Conservation (phyloP, 805 yeast species). For the Komagataella populi region DNA sequence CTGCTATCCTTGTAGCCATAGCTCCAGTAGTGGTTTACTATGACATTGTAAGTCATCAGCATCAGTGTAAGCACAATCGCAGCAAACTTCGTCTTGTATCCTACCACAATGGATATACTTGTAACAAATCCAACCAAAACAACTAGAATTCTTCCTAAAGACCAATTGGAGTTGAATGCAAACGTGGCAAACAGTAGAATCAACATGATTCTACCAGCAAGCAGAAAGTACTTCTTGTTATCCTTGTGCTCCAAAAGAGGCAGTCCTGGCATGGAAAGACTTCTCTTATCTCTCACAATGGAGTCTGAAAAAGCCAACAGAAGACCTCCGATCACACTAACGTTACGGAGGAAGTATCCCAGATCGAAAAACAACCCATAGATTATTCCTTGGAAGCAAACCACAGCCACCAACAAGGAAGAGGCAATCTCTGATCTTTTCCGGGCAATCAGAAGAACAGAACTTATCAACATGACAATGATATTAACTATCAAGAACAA, state of each 20-base stretch:
- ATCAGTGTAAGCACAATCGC: constrained; percentile 60
- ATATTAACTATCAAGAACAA: constrained; percentile 55
- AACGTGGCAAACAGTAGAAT: constrained; percentile 79
- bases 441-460: constrained; percentile 57
- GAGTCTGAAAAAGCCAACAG: constrained; percentile 80
- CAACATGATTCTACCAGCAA: constrained; percentile 81
- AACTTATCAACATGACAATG: constrained; percentile 56
- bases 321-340: constrained; percentile 87
- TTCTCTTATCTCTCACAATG: constrained; percentile 61
- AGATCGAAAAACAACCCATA: constrained; percentile 80
- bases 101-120: constrained; percentile 72
- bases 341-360: constrained; percentile 71
- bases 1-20: constrained; percentile 55
- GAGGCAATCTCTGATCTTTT: constrained; percentile 62
- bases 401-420: constrained; percentile 52
- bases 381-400: constrained; percentile 70
- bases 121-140: constrained; percentile 58
- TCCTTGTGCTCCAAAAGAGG: constrained; percentile 64
- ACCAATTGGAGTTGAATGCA: constrained; percentile 64
- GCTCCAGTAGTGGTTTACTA: constrained; percentile 84
- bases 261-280: constrained; percentile 57
- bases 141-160: constrained; percentile 45
- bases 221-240: constrained; percentile 63
- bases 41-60: constrained; percentile 61
- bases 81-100: constrained; percentile 84